Evolutionary conservation across 2,329 filamentous ascomycete species (phyloP).

Genomic region (Xylaria sp.): DNA sequence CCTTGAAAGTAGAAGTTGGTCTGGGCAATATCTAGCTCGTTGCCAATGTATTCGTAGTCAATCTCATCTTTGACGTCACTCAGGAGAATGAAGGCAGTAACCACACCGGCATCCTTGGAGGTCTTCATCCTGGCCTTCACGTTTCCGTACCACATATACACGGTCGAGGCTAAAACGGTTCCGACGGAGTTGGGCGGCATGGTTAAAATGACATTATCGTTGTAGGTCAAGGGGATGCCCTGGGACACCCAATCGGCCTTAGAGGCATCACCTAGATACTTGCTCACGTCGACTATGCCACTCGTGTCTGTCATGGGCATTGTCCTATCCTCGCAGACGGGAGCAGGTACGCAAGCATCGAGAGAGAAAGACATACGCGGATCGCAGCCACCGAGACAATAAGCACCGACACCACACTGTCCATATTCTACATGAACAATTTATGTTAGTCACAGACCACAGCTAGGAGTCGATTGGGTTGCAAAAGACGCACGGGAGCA

Average conservation of each 20-base stretch:
- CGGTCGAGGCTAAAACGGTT: conserved; percentile 83
- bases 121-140: conserved; percentile 88
- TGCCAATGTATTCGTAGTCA: conserved; percentile 93
- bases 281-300: conserved; percentile 74
- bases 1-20: conserved; percentile 99
- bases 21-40: conserved; percentile 79
- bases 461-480: background rate
- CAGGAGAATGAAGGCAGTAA: conserved; percentile 96
- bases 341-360: conserved; percentile 85
- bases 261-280: conserved; percentile 86
- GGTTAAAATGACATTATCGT: conserved; percentile 81
- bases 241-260: conserved; percentile 89
- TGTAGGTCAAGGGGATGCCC: conserved; percentile 75
- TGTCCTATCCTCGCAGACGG: conserved; percentile 79
- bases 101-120: conserved; percentile 84
- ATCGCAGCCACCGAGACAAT: conserved; percentile 95
- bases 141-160: conserved; percentile 98
- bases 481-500: conserved; percentile 73
- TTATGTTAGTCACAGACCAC: conserved; percentile 17
- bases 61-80: conserved; percentile 98
- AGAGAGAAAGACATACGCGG: conserved; percentile 83
- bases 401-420: conserved; percentile 91
- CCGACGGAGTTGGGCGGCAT: conserved; percentile 89
- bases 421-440: conserved; percentile 76
- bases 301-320: conserved; percentile 80